Evolutionary conservation across 768 basidiomycete genomes (phyloP).

Genomic region (Boletus rubroflammeus): DNA sequence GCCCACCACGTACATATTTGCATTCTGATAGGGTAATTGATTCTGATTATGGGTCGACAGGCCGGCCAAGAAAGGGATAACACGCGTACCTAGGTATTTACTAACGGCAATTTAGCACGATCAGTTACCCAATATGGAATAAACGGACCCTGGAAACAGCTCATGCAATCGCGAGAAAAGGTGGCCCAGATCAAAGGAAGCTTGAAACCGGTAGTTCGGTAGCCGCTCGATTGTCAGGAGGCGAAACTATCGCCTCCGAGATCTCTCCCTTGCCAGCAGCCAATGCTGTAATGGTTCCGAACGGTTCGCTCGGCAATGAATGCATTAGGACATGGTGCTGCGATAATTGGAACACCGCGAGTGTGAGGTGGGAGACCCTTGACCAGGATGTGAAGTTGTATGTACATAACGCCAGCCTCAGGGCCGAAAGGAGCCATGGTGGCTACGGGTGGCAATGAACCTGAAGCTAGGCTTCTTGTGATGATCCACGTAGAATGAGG

Average conservation of each 20-base stretch:
- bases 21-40: constrained; percentile 26
- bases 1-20: constrained; percentile 20
- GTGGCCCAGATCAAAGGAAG: constrained; percentile 25
- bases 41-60: constrained; percentile 15
- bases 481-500: constrained; percentile 25
- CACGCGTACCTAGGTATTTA: constrained; percentile 20
- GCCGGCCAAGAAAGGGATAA: constrained; percentile 19
- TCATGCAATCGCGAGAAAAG: constrained; percentile 25
- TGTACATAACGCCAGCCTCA: constrained; percentile 15
- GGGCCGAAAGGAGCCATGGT: constrained; percentile 5
- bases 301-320: constrained; percentile 25
- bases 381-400: constrained; percentile 9
- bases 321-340: constrained; percentile 20
- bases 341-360: constrained; percentile 22
- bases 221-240: constrained; percentile 34
- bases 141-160: constrained; percentile 34
- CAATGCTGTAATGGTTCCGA: constrained; percentile 32
- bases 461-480: constrained; percentile 17
- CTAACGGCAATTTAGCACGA: constrained; percentile 27
- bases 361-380: constrained; percentile 1
- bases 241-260: constrained; percentile 32
- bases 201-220: constrained; percentile 28
- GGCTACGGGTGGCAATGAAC: constrained; percentile 4
- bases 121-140: constrained; percentile 23
- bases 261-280: constrained; percentile 29